Evolutionary conservation across 2,329 filamentous ascomycete species (phyloP), one percentile per base, ranked within the genome.

Genomic region (Colletotrichum siamense): DNA sequence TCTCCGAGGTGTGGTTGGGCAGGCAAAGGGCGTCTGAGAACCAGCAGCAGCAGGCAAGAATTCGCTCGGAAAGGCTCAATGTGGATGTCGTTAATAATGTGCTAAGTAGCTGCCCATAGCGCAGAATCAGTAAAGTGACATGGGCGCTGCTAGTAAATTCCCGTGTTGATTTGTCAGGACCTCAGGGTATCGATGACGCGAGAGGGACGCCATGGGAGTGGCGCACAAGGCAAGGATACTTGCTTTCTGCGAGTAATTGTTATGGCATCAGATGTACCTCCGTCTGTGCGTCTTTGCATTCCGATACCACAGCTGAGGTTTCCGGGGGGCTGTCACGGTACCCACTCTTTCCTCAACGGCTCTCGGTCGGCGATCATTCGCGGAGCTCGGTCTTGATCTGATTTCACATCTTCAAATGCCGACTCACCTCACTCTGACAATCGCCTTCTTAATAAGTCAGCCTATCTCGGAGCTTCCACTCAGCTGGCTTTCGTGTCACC

Each of bases 171-270:
- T 73, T 73, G 71, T 73, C 71, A 73, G 71, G 71, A 22, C 55
- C 28, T 28, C 71, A 73, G 65, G 64, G 71, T 69, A 52, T 69
- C 71, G 65, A 73, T 73, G 71, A 73, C 71, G 71, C 64, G 71
- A 73, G 71, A 57, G n/a, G 18, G 24, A 36, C 59, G 26, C 28
- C 68, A 44, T 62, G 16, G 55, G 52, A 28, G 28, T 16, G 15
- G 16, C 26, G 13, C 26, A 13, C n/a, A 39, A 15, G 8, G 22
- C 8, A n/a, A 8, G 18, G 34, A 22, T 69, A 69, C 67, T 22
- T 69, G 32, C 7, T 3, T 12, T 5, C 32, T 36, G 18, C 30
- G 22, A 26, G 6, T 59, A 69, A 44, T 36, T 32, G 1, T 0
- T 8, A 8, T 3, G 4, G 8, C 0, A 26, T 12, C 3, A 10